Conservation (phyloP, 305 asterid genomes). For the Fraxinus albicans region DNA sequence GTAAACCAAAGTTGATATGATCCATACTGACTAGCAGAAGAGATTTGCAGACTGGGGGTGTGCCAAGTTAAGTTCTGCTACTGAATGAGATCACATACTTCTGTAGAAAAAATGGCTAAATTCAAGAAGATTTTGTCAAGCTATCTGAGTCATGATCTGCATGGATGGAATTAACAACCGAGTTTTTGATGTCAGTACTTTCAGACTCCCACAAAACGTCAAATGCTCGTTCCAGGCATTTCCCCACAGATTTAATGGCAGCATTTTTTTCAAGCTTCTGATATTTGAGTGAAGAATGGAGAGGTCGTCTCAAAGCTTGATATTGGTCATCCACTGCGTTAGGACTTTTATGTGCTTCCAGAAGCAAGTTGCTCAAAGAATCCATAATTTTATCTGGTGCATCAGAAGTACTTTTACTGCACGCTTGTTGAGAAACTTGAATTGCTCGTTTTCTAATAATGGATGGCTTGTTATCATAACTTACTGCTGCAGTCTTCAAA, state of each 20-base stretch:
- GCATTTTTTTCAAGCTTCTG: constrained; percentile 17
- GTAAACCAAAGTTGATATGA: background rate
- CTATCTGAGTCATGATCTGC: background rate
- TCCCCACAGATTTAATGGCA: constrained; percentile 25
- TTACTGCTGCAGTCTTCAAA: constrained; percentile 37
- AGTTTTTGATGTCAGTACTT: background rate
- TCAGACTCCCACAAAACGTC: background rate
- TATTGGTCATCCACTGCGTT: constrained; percentile 7
- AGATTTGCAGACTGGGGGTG: background rate
- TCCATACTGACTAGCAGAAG: background rate
- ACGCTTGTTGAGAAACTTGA: constrained; percentile 2
- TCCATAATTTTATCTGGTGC: background rate
- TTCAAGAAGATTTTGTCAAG: constrained; percentile 1
- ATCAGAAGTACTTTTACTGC: background rate
- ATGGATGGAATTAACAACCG: background rate
- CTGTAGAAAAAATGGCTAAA: background rate
- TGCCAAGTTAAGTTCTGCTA: background rate
- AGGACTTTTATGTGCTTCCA: background rate
- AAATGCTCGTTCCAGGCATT: constrained; percentile 29
- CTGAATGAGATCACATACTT: background rate
- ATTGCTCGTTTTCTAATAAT: constrained; percentile 39
- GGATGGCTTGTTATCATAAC: constrained; percentile 33
- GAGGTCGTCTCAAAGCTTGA: background rate
- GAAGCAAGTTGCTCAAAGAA: background rate
- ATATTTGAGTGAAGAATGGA: constrained; percentile 1